Evolutionary conservation across 805 yeast species (phyloP), one percentile per base, ranked within the genome.

Genomic region (Ogataea nakhonphanomensis): DNA sequence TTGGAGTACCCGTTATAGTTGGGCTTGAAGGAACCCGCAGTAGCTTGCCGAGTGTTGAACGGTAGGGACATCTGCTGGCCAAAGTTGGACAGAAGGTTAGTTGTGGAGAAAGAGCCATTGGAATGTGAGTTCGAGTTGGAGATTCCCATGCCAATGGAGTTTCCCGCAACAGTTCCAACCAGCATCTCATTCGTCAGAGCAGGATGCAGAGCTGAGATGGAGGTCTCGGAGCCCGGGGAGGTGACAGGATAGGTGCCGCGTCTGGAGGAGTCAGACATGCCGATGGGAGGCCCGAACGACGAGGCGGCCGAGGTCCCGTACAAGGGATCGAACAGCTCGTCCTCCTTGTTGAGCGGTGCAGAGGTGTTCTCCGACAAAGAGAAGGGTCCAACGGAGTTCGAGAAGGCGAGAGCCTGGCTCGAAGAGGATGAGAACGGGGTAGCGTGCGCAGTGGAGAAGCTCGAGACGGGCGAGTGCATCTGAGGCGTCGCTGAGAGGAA

Each of bases 211-310:
- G 55, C 53, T 24, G 58, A 49, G 14, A 53, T 41, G 10, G 54
- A 41, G 17, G 38, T 32, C 27, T 43, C 49, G 33, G 43, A 42
- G 35, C 43, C 30, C 10, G 54, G 51, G 11, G 59, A 51, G 8
- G 46, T 13, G 11, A 48, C 21, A 15, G 57, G 58, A 29, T 57
- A 57, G 21, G 58, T 54, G 52, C 67, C 54, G 53, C 73, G 71
- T 45, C 76, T 65, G 39, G 71, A 73, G 14, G 70, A 58, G 32
- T 72, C 73, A 17, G 30, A 23, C 21, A 35, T 3, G 8, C 52
- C 30, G 17, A 51, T 45, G 2, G 60, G 59, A 25, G 59, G 57
- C 3, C 54, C 53, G 33, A 57, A 46, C 15, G 51, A 43, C 7
- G 39, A 34, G 23, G 36, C 13, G 15, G 39, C 21, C 3, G 46